Evolutionary conservation across 768 basidiomycete genomes (phyloP).

Genomic region (Phaeotremella fagi): DNA sequence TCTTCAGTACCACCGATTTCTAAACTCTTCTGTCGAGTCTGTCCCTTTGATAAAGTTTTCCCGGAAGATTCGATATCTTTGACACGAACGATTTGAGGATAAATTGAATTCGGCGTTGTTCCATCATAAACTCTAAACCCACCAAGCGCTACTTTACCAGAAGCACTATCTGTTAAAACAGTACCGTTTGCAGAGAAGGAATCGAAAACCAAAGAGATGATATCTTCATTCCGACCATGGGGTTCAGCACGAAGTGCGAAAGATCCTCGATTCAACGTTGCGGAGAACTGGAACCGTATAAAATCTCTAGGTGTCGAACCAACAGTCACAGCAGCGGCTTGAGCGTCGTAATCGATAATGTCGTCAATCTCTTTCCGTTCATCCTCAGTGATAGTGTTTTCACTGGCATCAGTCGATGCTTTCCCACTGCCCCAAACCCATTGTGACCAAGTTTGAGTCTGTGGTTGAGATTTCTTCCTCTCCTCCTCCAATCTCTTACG

Average conservation of each 20-base stretch:
- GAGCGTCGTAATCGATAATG: constrained; percentile 84
- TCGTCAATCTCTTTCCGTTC: constrained; percentile 86
- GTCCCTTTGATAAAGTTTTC: constrained; percentile 4
- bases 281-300: constrained; percentile 66
- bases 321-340: constrained; percentile 64
- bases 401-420: constrained; percentile 48
- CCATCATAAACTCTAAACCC: constrained; percentile 86
- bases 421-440: constrained; percentile 77
- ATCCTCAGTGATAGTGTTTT: constrained; percentile 69
- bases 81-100: constrained; percentile 86
- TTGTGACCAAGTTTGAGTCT: constrained; percentile 51
- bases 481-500: constrained; percentile 65
- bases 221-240: constrained; percentile 59
- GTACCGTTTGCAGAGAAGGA: constrained; percentile 75
- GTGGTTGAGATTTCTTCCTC: constrained; percentile 59
- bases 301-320: constrained; percentile 68
- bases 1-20: constrained; percentile 23
- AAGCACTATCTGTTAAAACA: constrained; percentile 81
- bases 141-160: constrained; percentile 75
- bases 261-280: constrained; percentile 79
- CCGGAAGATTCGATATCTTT: constrained; percentile 52
- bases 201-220: constrained; percentile 83
- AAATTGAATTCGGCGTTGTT: constrained; percentile 71
- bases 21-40: constrained; percentile 27
- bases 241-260: constrained; percentile 76